phyloP scores from a whole-genome alignment of 257 asterid genomes.

The Craterostigma plantagineum region DNA sequence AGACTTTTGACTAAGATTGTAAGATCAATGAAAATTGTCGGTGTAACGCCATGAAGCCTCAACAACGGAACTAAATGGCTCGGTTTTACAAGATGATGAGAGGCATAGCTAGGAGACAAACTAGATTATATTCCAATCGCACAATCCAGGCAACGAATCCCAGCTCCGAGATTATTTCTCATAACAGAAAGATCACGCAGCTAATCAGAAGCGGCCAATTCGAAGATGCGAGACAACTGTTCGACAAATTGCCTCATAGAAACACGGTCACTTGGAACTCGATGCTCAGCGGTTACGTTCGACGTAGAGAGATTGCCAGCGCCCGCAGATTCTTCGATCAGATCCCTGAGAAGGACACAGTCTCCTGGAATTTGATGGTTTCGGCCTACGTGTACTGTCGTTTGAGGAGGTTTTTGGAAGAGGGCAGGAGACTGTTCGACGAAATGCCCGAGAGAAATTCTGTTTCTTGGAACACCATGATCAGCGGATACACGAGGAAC shows the following conservation, averaged over 20 bases:
- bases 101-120: too few species aligned
- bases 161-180: too few species aligned
- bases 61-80: too few species aligned
- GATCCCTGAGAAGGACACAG: constrained; percentile 47
- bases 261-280: constrained; percentile 75
- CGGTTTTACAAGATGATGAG: too few species aligned
- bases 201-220: constrained; percentile 32
- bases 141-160: too few species aligned
- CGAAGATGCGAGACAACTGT: constrained; percentile 42
- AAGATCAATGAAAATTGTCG: too few species aligned
- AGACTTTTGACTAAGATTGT: too few species aligned
- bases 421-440: constrained; percentile 45
- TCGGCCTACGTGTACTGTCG: constrained; percentile 43
- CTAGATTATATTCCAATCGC: too few species aligned
- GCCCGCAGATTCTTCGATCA: constrained; percentile 57
- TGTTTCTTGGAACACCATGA: constrained; percentile 79
- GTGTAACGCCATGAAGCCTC: too few species aligned
- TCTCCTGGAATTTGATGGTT: constrained; percentile 61
- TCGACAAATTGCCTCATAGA: constrained; percentile 23
- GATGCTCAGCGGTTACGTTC: constrained; percentile 51
- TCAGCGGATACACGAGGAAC: constrained; percentile 59
- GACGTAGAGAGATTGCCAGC: constrained; percentile 26
- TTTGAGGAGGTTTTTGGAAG: constrained; percentile 23
- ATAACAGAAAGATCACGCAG: constrained; percentile 29
- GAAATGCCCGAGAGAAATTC: constrained; percentile 41